phyloP scores from a whole-genome alignment of 441 rosid species.

The Pelargonium australe region DNA sequence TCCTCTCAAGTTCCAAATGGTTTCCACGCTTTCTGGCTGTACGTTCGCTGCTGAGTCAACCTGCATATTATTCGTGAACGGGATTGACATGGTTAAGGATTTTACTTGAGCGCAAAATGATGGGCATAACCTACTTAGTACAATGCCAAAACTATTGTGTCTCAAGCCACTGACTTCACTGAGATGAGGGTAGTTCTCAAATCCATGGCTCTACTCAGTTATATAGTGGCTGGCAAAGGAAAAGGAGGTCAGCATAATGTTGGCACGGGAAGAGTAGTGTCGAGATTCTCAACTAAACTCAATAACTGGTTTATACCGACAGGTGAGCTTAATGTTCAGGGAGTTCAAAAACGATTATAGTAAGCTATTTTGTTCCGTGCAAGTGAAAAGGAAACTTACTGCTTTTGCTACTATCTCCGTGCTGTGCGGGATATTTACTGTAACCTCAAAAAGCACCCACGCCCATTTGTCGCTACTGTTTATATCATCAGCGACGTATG shows the following conservation, averaged over 20 bases:
- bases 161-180: background rate
- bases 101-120: background rate
- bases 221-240: too few relatives aligned
- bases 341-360: background rate
- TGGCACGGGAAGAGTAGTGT: too few relatives aligned
- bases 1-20: slow-evolving; percentile 92
- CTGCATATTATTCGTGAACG: slow-evolving; percentile 30
- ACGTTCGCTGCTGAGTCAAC: slow-evolving; percentile 89
- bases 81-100: background rate
- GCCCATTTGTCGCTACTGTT: slow-evolving; percentile 89
- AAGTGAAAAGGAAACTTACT: slow-evolving; percentile 34
- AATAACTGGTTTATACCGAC: background rate
- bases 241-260: too few relatives aligned
- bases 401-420: slow-evolving; percentile 86
- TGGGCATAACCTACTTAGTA: background rate
- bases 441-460: slow-evolving; percentile 86
- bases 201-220: background rate
- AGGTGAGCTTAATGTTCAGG: background rate
- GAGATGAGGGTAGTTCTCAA: background rate
- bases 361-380: background rate
- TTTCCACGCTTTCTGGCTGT: slow-evolving; percentile 80
- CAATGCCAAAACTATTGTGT: too few relatives aligned
- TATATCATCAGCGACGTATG: slow-evolving; percentile 52
- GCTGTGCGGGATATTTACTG: slow-evolving; percentile 41
- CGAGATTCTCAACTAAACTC: too few relatives aligned